Conservation (phyloP, 2,329 filamentous ascomycete genomes). For the Calonectria honghensis region DNA sequence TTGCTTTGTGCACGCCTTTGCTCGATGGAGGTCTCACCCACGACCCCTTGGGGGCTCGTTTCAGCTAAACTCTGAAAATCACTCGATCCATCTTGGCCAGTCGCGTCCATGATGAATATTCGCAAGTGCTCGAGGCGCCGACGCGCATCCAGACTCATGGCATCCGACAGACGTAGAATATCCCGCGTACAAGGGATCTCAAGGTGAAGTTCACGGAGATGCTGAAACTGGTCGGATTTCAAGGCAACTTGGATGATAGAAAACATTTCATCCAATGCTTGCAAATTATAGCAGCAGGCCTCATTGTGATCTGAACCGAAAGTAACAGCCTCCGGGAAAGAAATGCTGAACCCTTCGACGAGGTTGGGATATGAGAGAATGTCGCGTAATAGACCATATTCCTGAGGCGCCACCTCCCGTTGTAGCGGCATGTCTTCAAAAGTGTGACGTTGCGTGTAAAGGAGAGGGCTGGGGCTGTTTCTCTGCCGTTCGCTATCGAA, state of each 20-base stretch:
- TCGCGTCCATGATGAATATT: background rate
- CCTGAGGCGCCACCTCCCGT: background rate
- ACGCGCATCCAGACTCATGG: background rate
- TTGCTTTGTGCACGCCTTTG: background rate
- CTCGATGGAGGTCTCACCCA: background rate
- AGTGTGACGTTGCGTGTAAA: background rate
- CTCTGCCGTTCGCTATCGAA: background rate
- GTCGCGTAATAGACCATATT: background rate
- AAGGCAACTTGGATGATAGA: background rate
- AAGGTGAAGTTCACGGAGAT: background rate
- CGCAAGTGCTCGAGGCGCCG: background rate
- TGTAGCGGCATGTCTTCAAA: background rate
- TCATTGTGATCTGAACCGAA: background rate
- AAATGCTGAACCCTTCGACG: background rate
- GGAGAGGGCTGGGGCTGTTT: background rate
- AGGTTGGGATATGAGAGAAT: background rate
- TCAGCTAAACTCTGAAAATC: too few relatives aligned
- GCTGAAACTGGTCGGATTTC: background rate
- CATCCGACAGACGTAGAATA: background rate
- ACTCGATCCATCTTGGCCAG: background rate
- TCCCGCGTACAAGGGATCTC: background rate
- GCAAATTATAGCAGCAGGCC: background rate
- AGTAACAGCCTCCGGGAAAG: background rate
- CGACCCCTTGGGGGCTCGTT: background rate
- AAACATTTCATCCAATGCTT: background rate